Base-by-base conservation (phyloP, 352 stramenopile genomes). In the Globisporangium echinulatum region DNA sequence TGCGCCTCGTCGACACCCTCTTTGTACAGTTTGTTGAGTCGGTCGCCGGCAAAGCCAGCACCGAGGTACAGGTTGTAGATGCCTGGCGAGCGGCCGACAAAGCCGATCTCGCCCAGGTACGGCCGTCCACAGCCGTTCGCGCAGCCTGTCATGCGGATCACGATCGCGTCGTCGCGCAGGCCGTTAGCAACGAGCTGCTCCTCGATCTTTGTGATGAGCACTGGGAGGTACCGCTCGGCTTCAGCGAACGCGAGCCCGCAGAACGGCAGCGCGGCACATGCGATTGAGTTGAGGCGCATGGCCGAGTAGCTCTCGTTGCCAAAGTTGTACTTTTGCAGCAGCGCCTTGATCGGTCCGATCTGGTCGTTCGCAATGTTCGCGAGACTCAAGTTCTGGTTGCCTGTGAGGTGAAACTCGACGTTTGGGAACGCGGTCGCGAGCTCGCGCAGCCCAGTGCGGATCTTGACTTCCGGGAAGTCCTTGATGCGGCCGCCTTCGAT, bases 141-240 rank as follows among this genome's bases (percentile, higher is more conserved):
- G 72, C 96, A 99, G 48, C 96, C 96, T n/a, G 96, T 99, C 96
- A 98, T 99, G 47, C 96, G 90, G 53, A 99, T 97, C 49, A 98
- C 79, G 61, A 99, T 98, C 67, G 97, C 90, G 67, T 98, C 93
- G 61, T 98, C 92, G 11, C 80, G 79, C 13, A 99, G 69, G 17
- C 92, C 93, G 65, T 90, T 76, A 55, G 84, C 88, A 62, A 93
- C 82, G 56, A 99, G 74, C 42, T 98, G 63, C 19, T 83, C 74
- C 43, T 97, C 88, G 52, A 99, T 88, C 62, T 96, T 96, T 62
- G 86, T 84, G 50, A 99, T 88, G 49, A 98, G 94, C 52, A 67
- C 78, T 11, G 96, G 96, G 77, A 99, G 87, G 62, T 97, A 87
- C 10, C 94, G 87, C 79, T 99, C 95, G 1, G 96, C 96, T 72